These are phyloP conservation scores for Cinchona pubescens DNA, from an alignment of 257 asterid genomes.

Conservation along the genomic window DNA sequence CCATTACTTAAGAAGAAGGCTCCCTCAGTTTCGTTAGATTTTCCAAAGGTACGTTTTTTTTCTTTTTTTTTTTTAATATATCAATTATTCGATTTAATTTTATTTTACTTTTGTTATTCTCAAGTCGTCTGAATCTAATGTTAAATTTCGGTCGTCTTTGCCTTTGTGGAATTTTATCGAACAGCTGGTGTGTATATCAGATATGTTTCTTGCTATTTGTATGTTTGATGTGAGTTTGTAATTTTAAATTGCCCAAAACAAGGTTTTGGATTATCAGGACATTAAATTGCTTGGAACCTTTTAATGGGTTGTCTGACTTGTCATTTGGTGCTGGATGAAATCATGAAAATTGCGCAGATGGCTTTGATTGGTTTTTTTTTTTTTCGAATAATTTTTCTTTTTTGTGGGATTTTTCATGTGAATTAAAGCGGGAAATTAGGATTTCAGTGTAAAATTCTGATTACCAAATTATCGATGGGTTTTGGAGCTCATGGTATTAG, in stretches of 20 bases:
- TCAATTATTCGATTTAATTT: not conserved
- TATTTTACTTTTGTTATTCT: not conserved
- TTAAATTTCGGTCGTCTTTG: too few relatives aligned
- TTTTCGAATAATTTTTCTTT: too few relatives aligned
- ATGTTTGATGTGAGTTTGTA: not conserved
- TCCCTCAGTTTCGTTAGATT: not conserved
- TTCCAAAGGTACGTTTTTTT: not conserved
- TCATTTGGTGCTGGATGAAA: not conserved
- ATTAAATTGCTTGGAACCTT: too few relatives aligned
- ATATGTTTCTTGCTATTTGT: not conserved
- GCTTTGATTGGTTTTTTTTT: not conserved
- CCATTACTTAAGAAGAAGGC: not conserved
- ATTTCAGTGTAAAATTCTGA: too few relatives aligned
- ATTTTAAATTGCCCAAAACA: too few relatives aligned
- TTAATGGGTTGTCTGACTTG: not conserved
- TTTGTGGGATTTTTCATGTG: not conserved
- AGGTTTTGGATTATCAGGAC: too few relatives aligned
- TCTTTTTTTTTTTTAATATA: not conserved
- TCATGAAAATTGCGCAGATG: not conserved
- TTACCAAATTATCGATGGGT: too few relatives aligned
- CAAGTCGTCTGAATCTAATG: not conserved
- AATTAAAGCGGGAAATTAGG: too few relatives aligned
- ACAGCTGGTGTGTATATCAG: not conserved
- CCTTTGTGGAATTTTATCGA: constrained; percentile 7
- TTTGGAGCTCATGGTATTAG: too few relatives aligned